These are phyloP conservation scores for Mycena latifolia DNA, from an alignment of 768 basidiomycete genomes.

Conservation along the genomic window DNA sequence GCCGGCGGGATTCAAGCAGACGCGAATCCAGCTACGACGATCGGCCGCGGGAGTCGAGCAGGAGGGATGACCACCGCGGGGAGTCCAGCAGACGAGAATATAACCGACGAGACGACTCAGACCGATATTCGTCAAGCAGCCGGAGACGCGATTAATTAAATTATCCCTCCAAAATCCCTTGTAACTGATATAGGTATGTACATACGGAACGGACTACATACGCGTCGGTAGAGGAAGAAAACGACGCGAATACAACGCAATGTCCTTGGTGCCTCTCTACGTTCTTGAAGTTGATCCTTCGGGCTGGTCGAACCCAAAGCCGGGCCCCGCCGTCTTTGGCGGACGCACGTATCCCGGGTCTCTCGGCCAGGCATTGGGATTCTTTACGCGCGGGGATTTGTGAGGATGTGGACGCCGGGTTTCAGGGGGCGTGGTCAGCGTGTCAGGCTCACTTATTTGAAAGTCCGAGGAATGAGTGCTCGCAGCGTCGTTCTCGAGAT, in stretches of 20 bases:
- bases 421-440: constrained; percentile 35
- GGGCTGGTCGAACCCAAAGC: constrained; percentile 16
- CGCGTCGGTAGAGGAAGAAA: background rate
- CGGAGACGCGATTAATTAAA: constrained; percentile 40
- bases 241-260: too few species aligned
- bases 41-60: constrained; percentile 30
- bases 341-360: constrained; percentile 9
- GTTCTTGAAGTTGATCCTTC: constrained; percentile 15
- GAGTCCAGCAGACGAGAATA: constrained; percentile 39
- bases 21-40: constrained; percentile 30
- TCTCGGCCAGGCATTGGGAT: constrained; percentile 8
- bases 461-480: constrained; percentile 25
- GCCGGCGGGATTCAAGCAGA: constrained; percentile 32
- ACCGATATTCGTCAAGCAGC: constrained; percentile 43
- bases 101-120: constrained; percentile 47
- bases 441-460: constrained; percentile 30
- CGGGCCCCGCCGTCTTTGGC: constrained; percentile 3
- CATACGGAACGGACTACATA: background rate
- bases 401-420: constrained; percentile 8
- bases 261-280: background rate
- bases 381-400: constrained; percentile 8
- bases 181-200: constrained; percentile 11
- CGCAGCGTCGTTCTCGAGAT: background rate
- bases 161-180: background rate
- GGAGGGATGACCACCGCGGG: constrained; percentile 40